Evolutionary conservation across 2,329 filamentous ascomycete species (phyloP).

Genomic region (Cadophora sp.): DNA sequence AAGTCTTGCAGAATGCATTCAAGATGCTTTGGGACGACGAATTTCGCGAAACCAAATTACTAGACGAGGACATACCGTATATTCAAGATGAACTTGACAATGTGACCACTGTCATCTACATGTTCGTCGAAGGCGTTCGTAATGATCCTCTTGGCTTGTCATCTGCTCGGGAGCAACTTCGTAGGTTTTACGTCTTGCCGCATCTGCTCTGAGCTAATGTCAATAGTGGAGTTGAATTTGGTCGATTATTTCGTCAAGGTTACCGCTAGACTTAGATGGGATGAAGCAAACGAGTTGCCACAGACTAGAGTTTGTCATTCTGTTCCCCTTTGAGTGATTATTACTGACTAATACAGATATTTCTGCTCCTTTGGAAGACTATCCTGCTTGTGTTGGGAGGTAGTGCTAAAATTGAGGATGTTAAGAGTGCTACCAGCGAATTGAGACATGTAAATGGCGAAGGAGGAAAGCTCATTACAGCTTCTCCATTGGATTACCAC

Average conservation of each 20-base stretch:
- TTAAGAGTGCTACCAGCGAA: constrained; percentile 76
- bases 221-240: constrained; percentile 61
- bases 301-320: constrained; percentile 64
- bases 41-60: constrained; percentile 43
- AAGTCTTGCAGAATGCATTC: constrained; percentile 42
- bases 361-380: constrained; percentile 91
- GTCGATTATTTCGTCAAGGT: constrained; percentile 75
- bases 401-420: constrained; percentile 71
- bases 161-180: constrained; percentile 49
- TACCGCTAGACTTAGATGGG: constrained; percentile 74
- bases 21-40: constrained; percentile 43
- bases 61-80: constrained; percentile 44
- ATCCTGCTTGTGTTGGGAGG: constrained; percentile 87
- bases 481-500: constrained; percentile 95
- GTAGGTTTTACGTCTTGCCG: constrained; percentile 48
- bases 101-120: constrained; percentile 68
- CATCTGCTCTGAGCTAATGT: neutral
- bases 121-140: constrained; percentile 62
- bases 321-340: neutral
- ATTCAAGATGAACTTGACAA: constrained; percentile 66
- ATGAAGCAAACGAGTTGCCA: constrained; percentile 67
- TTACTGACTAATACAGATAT: constrained; percentile 57
- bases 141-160: constrained; percentile 57
- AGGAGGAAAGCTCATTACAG: constrained; percentile 77
- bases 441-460: constrained; percentile 50